Evolutionary conservation across 2,329 filamentous ascomycete species (phyloP), one percentile per base, ranked within the genome.

Genomic region (Didymella lethalis): DNA sequence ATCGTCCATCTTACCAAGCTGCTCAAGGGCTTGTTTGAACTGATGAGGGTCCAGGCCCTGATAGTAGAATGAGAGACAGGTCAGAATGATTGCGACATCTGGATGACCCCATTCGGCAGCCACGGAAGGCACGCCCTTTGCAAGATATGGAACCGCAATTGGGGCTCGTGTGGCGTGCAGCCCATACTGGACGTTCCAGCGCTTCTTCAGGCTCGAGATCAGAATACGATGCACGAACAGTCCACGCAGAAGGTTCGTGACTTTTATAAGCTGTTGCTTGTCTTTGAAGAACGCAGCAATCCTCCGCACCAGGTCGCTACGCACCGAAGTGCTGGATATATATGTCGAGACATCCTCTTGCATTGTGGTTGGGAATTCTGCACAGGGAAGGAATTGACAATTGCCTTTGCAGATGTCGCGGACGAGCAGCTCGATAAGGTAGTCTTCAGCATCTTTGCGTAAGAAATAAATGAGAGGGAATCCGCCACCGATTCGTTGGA

Each of bases 41-140:
- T 89, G 86, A 0, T 52, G 16, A 0, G 78, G 50, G 2, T 56
- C 81, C 0, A 90, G 69, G 0, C 88, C 88, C 3, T 81, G 70
- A 43, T 89, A 87, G 62, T 91, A 90, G 63, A 88, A 90, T 0
- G 86, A 81, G 0, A 91, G 72, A 31, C 68, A 73, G 3, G 75
- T 77, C 29, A 77, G 48, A n/a, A 73, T 62, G 34, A 77, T 77
- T 1, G 72, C 68, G 1, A 75, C 87, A 69, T 92, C 85, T 0
- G 88, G 88, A 63, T 92, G 88, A 0, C 88, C 87, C 71, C 84
- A 92, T 68, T 92, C 89, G 0, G 88, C 84, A 7, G 85, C 82
- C 0, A 85, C 82, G 0, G 83, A 84, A 0, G 89, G 88, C 0
- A 84, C 80, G 1, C 88, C 89, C 60, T 91, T 90, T 0, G 88